Evolutionary conservation across 176 grass and related monocot species (phyloP).

Genomic region (Ensete glaucum): DNA sequence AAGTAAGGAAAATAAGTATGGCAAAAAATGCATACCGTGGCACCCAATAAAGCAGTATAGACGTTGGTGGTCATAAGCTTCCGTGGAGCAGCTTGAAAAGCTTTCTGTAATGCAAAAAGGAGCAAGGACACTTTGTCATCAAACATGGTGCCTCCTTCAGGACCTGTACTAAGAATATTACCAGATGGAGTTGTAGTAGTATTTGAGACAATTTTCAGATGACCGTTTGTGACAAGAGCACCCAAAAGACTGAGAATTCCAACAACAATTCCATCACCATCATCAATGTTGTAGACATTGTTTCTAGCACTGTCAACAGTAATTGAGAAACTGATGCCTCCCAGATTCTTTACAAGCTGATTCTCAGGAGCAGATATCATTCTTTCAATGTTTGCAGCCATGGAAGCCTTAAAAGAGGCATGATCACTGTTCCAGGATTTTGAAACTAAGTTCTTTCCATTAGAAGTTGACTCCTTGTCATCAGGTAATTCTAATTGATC

Average conservation of each 20-base stretch:
- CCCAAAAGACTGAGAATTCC: slow-evolving; percentile 90
- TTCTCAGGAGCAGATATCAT: slow-evolving; percentile 36
- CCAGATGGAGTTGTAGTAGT: slow-evolving; percentile 33
- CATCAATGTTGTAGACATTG: slow-evolving; percentile 90
- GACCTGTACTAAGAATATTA: slow-evolving; percentile 32
- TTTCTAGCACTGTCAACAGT: slow-evolving; percentile 80
- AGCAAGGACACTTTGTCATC: slow-evolving; percentile 74
- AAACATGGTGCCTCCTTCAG: slow-evolving; percentile 62
- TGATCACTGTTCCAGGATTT: slow-evolving; percentile 27
- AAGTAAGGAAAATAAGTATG: neutral
- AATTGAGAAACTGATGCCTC: slow-evolving; percentile 77
- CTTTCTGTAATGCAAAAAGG: slow-evolving; percentile 94
- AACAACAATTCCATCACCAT: slow-evolving; percentile 81
- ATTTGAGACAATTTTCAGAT: slow-evolving; percentile 58
- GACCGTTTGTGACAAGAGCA: slow-evolving; percentile 70
- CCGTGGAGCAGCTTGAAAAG: slow-evolving; percentile 66
- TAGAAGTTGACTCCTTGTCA: slow-evolving; percentile 22
- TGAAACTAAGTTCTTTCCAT: slow-evolving; percentile 25
- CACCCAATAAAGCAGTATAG: slow-evolving; percentile 85
- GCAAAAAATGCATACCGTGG: slow-evolving; percentile 42
- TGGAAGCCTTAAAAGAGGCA: slow-evolving; percentile 11
- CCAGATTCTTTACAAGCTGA: slow-evolving; percentile 70
- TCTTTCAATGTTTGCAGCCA: slow-evolving; percentile 40
- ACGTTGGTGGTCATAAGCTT: slow-evolving; percentile 90
- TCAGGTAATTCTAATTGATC: slow-evolving; percentile 39